Evolutionary conservation across 768 basidiomycete genomes (phyloP), one percentile per base, ranked within the genome.

Genomic region (Daedalea quercina): DNA sequence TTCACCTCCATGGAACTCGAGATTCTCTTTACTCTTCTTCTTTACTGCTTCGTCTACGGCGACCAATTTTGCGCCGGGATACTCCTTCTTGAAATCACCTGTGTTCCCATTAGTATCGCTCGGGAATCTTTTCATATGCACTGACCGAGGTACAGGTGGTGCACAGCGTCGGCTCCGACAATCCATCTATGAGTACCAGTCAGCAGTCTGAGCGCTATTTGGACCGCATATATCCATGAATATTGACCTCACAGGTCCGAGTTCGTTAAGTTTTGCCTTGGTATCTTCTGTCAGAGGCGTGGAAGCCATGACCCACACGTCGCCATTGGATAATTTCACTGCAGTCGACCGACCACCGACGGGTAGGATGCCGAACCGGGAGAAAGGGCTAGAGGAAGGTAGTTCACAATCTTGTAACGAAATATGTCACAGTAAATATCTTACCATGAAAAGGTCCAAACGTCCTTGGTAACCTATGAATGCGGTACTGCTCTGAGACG

Each of bases 291-390:
- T 78, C 50, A 90, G 69, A 0, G 87, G 85, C 8, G 85, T 85
- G 1, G 89, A 91, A 0, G 88, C 90, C n/a, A 91, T 72, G 12
- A 93, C 74, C 81, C 89, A 94, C 24, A 94, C 82, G 12, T 79
- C 82, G 34, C 85, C 82, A 47, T 78, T 76, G 35, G 69, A 68
- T 22, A 94, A 73, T 67, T 76, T 80, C 60, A 94, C 73, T 0
- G 90, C 93, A 0, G 91, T 94, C 7, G 89, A 84, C 43, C 93
- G 74, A 19, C 91, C 90, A 1, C 93, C 93, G 25, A 93, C 70
- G 3, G 90, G 88, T 15, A 90, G 59, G 24, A 90, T 8, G 9
- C 82, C 80, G 54, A 77, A 80, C 41, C 89, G 78, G 12, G 77
- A 63, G 62, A 90, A 90, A 1, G 86, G 84, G 43, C 86, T 87